Conservation (phyloP, 176 grass and related monocot genomes). For the Areca catechu region DNA sequence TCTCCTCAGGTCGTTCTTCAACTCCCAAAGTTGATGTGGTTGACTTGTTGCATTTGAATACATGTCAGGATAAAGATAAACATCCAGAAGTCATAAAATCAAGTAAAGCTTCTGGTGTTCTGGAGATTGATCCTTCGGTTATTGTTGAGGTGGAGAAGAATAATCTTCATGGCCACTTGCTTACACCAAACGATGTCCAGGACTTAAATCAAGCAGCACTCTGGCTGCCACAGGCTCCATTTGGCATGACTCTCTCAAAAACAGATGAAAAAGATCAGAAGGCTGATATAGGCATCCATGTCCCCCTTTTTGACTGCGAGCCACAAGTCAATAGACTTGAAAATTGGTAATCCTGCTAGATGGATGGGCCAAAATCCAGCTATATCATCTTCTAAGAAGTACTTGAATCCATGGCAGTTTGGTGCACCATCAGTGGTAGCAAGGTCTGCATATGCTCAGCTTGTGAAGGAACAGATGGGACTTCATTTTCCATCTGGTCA, state of each 20-base stretch:
- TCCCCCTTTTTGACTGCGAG: conserved; percentile 28
- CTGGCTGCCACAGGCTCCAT: conserved; percentile 28
- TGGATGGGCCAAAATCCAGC: conserved; percentile 40
- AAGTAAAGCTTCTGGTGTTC: conserved; percentile 40
- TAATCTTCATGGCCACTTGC: conserved; percentile 16
- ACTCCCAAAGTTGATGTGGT: conserved; percentile 46
- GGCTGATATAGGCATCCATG: conserved; percentile 43
- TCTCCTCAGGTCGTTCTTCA: conserved; percentile 52
- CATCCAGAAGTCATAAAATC: conserved; percentile 36
- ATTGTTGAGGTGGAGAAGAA: conserved; percentile 56
- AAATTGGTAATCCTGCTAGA: background rate
- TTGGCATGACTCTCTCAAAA: conserved; percentile 25
- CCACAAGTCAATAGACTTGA: conserved; percentile 26
- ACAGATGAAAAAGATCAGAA: conserved; percentile 27
- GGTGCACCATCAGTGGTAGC: conserved; percentile 16
- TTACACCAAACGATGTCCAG: conserved; percentile 24
- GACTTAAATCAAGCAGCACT: conserved; percentile 38
- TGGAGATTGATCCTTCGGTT: conserved; percentile 49
- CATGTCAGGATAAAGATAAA: conserved; percentile 45
- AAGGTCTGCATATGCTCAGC: conserved; percentile 37
- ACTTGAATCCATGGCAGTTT: conserved; percentile 41
- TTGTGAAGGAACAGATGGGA: conserved; percentile 32
- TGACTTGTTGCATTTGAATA: conserved; percentile 17
- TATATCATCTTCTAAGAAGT: conserved; percentile 32
- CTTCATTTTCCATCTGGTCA: conserved; percentile 40